Percentiles rank a stretch among this genome's conserved stretches.
phyloP scores from a whole-genome alignment of 202 grass and related monocot species.

The Eragrostis tef region DNA sequence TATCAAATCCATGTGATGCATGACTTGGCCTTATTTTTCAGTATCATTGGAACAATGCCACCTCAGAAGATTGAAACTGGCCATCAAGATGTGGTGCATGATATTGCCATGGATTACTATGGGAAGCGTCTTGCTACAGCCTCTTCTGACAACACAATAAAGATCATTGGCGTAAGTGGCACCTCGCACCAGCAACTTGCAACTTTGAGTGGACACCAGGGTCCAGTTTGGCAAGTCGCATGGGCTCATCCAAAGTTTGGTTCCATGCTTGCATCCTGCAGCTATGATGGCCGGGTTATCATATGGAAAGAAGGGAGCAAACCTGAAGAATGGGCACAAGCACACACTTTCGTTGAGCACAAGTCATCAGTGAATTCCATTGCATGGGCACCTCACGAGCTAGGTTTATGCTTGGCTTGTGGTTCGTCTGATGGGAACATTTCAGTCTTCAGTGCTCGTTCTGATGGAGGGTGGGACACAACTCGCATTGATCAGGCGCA shows the following conservation, averaged over 20 bases:
- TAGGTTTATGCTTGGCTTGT: slow-evolving; percentile 72
- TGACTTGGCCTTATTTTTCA: neutral
- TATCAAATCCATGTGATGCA: slow-evolving; percentile 1
- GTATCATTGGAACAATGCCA: slow-evolving; percentile 55
- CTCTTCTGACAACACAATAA: slow-evolving; percentile 76
- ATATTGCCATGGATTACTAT: slow-evolving; percentile 79
- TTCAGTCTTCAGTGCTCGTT: slow-evolving; percentile 70
- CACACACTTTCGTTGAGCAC: slow-evolving; percentile 63
- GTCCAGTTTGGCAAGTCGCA: slow-evolving; percentile 76
- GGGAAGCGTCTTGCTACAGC: slow-evolving; percentile 82
- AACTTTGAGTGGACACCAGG: slow-evolving; percentile 73
- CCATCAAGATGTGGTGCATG: slow-evolving; percentile 80
- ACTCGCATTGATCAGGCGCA: slow-evolving; percentile 77
- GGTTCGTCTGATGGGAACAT: slow-evolving; percentile 88
- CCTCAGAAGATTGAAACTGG: slow-evolving; percentile 85
- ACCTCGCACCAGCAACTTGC: slow-evolving; percentile 72
- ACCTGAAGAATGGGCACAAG: slow-evolving; percentile 72
- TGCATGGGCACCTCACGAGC: slow-evolving; percentile 81
- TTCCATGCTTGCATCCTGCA: slow-evolving; percentile 80
- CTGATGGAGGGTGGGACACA: slow-evolving; percentile 81
- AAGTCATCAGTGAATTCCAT: slow-evolving; percentile 90
- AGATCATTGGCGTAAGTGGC: slow-evolving; percentile 75
- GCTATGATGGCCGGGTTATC: slow-evolving; percentile 73
- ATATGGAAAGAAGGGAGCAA: slow-evolving; percentile 87
- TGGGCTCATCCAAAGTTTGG: slow-evolving; percentile 90